Percentiles rank a stretch among this genome's conserved stretches.
Evolutionary conservation across 768 basidiomycete species (phyloP).

Genomic region (Grammothele lineata): DNA sequence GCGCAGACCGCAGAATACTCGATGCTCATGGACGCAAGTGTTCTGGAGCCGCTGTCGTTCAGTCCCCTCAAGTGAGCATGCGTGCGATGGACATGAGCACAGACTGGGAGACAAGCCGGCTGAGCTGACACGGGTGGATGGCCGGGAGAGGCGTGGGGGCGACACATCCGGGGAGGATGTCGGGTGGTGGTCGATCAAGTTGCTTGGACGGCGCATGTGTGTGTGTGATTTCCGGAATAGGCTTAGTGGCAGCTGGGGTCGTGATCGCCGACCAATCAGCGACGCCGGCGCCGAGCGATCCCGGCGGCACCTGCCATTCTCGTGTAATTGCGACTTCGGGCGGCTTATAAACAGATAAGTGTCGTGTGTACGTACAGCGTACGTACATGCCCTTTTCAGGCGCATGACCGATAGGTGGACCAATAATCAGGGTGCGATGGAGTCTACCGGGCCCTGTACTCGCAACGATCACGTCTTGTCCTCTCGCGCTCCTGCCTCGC

Average conservation of each 20-base stretch:
- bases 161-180: too few species aligned
- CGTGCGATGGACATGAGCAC: neutral
- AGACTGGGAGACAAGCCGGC: too few species aligned
- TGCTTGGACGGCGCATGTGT: constrained; percentile 8
- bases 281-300: constrained; percentile 2
- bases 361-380: neutral
- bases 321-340: neutral
- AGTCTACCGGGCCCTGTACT: too few species aligned
- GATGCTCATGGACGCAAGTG: constrained; percentile 80
- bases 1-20: constrained; percentile 83
- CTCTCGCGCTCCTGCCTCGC: too few species aligned
- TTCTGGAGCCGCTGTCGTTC: constrained; percentile 75
- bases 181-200: neutral
- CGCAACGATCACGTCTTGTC: too few species aligned
- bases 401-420: neutral
- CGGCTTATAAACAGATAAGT: neutral
- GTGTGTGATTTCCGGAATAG: constrained; percentile 5
- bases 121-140: too few species aligned
- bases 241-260: constrained; percentile 1
- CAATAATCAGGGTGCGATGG: constrained; percentile 9
- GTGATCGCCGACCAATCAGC: neutral
- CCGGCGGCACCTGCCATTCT: constrained; percentile 1
- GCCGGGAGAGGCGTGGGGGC: too few species aligned
- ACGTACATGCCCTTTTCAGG: too few species aligned
- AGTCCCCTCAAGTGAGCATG: constrained; percentile 70